phyloP scores from a whole-genome alignment of 495 filamentous ascomycete genomes.

The Hypoxylon rickii region DNA sequence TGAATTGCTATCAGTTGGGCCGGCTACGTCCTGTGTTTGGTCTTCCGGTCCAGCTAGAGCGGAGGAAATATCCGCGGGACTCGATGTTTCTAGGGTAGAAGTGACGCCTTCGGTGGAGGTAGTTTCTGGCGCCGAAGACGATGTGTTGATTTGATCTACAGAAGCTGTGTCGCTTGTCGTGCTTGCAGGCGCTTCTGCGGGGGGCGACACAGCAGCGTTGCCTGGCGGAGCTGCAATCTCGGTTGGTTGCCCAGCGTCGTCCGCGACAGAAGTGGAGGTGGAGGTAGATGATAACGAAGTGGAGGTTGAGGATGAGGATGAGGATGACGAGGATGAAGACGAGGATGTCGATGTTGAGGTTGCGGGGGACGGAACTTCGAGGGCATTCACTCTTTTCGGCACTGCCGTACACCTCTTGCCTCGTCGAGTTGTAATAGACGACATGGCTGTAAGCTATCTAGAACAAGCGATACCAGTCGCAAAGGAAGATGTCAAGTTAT shows the following conservation, averaged over 20 bases:
- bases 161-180: too few relatives aligned
- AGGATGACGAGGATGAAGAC: constrained; percentile 16
- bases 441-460: constrained; percentile 38
- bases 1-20: not conserved
- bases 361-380: constrained; percentile 17
- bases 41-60: not conserved
- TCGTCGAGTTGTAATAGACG: constrained; percentile 40
- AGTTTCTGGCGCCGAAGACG: not conserved
- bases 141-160: too few relatives aligned
- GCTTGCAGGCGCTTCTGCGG: constrained; percentile 18
- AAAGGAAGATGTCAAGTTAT: constrained; percentile 21
- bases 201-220: too few relatives aligned
- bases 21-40: not conserved
- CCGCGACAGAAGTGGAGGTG: constrained; percentile 14
- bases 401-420: constrained; percentile 55
- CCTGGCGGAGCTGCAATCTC: not conserved
- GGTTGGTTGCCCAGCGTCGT: not conserved
- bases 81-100: not conserved
- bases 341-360: constrained; percentile 12
- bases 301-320: constrained; percentile 4
- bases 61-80: not conserved
- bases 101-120: not conserved
- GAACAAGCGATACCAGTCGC: constrained; percentile 51
- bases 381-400: constrained; percentile 38
- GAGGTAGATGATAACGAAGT: constrained; percentile 24